Percentiles rank a stretch among this genome's conserved stretches.
These are phyloP conservation scores for Hortiboletus campestris DNA, from an alignment of 768 basidiomycete genomes.

Conservation along the genomic window DNA sequence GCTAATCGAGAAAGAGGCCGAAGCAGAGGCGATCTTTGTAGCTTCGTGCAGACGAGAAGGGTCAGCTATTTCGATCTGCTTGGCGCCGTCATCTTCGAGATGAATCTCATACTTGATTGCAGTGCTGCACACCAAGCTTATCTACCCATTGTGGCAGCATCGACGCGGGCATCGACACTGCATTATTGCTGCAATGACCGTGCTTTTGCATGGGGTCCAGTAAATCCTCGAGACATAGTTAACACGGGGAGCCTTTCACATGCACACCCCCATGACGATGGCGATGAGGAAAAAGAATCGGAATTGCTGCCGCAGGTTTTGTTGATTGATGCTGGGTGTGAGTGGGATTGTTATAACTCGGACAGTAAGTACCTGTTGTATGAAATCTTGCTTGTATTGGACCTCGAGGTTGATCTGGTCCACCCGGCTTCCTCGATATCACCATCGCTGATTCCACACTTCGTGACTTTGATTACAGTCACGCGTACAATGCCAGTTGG, in stretches of 20 bases:
- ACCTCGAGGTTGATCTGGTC: background rate
- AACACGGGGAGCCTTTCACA: conserved; percentile 50
- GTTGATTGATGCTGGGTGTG: conserved; percentile 93
- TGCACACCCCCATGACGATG: conserved; percentile 22
- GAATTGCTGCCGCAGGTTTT: conserved; percentile 66
- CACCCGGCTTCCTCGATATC: background rate
- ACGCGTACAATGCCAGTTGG: conserved; percentile 91
- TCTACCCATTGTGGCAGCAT: conserved; percentile 87
- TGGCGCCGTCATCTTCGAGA: background rate
- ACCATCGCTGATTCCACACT: background rate
- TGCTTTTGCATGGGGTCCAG: conserved; percentile 83
- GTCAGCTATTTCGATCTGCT: conserved; percentile 42
- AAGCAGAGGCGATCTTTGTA: conserved; percentile 92
- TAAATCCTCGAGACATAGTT: conserved; percentile 50
- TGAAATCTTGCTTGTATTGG: background rate
- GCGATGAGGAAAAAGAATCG: conserved; percentile 34
- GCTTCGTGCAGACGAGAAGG: conserved; percentile 87
- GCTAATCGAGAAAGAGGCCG: conserved; percentile 88
- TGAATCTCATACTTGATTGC: background rate
- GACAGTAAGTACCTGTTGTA: conserved; percentile 45
- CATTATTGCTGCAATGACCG: conserved; percentile 95
- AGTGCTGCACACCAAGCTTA: conserved; percentile 89
- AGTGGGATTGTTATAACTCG: conserved; percentile 69
- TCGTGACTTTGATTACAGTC: conserved; percentile 48
- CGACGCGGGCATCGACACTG: conserved; percentile 81